Evolutionary conservation across 768 basidiomycete species (phyloP), one percentile per base, ranked within the genome.

Genomic region (Boletus huronensis): DNA sequence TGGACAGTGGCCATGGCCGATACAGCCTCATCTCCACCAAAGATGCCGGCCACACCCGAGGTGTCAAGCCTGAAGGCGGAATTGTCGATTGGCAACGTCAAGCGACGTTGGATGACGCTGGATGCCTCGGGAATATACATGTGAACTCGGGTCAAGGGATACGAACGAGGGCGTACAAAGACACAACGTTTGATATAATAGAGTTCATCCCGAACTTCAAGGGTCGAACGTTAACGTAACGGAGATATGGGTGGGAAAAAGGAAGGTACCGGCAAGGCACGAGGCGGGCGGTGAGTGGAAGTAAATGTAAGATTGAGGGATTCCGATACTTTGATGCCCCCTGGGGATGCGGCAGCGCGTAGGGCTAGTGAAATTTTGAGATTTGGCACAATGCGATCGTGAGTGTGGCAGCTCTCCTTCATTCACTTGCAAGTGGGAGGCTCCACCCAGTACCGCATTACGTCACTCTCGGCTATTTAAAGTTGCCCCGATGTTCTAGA

Each of bases 1-100:
- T 74, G 74, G 14, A 75, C 66, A 2, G 72, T 72, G 1, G 68
- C 65, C 69, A 75, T 74, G 21, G 74, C 70, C 1, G 74, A 66
- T 6, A 75, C 63, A 7, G 73, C 73, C 36, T 74, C 73, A 13
- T 74, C 72, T 10, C 73, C 73, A 29, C 73, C 73, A 31, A 74
- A 66, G 46, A 75, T 65, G 14, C 74, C 72, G 0, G 72, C 73
- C 8, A 75, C 65, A 26, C 73, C 72, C 34, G 68, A 66, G 2
- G 66, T 62, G 35, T 71, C 64, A 1, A 72, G 71, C 17, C 57
- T 61, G 48, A 69, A 71, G 1, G 31, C 28, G 38, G 68, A 63
- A 11, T 45, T 49, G 35, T 60, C 58, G 21, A 69, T 53, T 11
- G 63, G 38, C 21, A 67, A 39, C 3, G 52, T 58, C 23, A 63